Conservation (phyloP, 495 filamentous ascomycete genomes). For the Penicillium cataractarum region DNA sequence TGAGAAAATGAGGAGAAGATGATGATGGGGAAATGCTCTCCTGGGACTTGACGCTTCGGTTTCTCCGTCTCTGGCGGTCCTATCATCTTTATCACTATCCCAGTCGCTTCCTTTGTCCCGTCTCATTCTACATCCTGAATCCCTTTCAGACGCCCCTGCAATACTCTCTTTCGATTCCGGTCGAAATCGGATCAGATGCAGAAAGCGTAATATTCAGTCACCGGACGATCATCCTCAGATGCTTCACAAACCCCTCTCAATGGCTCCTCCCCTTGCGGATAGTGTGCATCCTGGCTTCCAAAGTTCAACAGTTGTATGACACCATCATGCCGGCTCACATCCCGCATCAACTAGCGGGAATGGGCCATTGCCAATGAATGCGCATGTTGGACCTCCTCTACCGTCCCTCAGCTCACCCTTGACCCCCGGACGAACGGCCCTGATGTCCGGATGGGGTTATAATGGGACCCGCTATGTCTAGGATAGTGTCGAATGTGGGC, state of each 20-base stretch:
- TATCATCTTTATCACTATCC: not conserved
- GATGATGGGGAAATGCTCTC: not conserved
- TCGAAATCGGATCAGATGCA: not conserved
- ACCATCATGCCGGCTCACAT: slow-evolving; percentile 21
- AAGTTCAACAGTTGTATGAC: slow-evolving; percentile 24
- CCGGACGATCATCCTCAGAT: not conserved
- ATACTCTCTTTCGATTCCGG: not conserved
- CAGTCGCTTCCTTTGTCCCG: not conserved
- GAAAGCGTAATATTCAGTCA: not conserved
- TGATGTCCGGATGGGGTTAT: slow-evolving; percentile 10
- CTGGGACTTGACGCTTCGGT: not conserved
- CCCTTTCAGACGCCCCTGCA: not conserved
- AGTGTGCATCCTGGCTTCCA: slow-evolving; percentile 2
- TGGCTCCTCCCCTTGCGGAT: not conserved
- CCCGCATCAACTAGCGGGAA: slow-evolving; percentile 4
- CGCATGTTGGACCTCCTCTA: slow-evolving; percentile 7
- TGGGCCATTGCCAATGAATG: slow-evolving; percentile 14
- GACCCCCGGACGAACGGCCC: slow-evolving; percentile 7
- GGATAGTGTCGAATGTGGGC: slow-evolving; percentile 18
- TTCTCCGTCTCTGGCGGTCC: not conserved
- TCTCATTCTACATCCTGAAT: not conserved
- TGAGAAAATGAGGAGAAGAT: not conserved
- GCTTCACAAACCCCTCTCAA: not conserved
- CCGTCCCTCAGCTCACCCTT: slow-evolving; percentile 15
- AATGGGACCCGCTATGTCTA: slow-evolving; percentile 8